Evolutionary conservation across 177 flowering plant species (phyloP), one percentile per base, ranked within the genome.

Genomic region (Tripterygium wilfordii): DNA sequence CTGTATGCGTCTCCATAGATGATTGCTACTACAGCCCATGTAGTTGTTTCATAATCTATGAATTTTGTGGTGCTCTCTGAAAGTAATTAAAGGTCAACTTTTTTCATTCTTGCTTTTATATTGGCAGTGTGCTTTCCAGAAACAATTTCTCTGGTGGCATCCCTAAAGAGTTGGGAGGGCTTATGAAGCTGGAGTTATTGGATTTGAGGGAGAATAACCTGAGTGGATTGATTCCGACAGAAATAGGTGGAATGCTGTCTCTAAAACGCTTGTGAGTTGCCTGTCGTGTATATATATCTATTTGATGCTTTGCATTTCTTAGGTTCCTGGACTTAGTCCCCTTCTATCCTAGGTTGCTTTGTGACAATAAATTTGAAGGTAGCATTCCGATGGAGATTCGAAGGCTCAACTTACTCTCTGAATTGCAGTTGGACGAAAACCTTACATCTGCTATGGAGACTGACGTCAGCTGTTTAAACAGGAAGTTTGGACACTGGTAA

Each of bases 151-250:
- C 61, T 27, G 96, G 98, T 40, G 39, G 27, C 57, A 83, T 88
- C 48, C 98, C 98, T 16, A 71, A 63, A 45, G 85, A 83, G 70
- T 45, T 91, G 64, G 79, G 82, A 43, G 52, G 35, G 21, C 85
- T 92, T 35, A 56, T 55, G n/a, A 57, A 48, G 47, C 66, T 88
- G 53, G 82, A 91, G 66, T 38, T 77, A 41, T 53, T 92, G 66
- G 96, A 92, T 54, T 57, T 92, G 57, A 77, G 94, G 57, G 63
- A 60, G 14, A 92, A 92, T 63, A 67, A 75, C 36, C 70, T 92
- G 60, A 63, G 57, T 53, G 96, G 95, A 62, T 47, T 21, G 4
- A 57, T 92, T 72, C 98, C 98, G 8, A 64, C 59, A 36, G 89
- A 82, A 52, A 58, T 92, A 53, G 74, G 75, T 42, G 42, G 47